Percentiles rank a stretch among this genome's conserved stretches.
These are phyloP conservation scores for Kazachstania sp. DNA, from an alignment of 1,139 yeast species.

Conservation along the genomic window DNA sequence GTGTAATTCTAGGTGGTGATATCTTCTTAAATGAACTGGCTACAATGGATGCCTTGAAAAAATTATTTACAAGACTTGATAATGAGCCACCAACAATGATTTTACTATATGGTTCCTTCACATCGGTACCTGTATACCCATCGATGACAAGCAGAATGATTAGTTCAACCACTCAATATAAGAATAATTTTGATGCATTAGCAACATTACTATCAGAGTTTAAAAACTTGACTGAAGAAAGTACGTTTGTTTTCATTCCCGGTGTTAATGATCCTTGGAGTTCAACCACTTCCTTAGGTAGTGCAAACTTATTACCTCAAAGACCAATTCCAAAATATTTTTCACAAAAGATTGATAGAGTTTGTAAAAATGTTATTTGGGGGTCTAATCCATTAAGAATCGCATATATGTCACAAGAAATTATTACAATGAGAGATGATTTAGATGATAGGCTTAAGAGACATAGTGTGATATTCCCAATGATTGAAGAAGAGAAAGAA, in stretches of 20 bases:
- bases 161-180: constrained; percentile 44
- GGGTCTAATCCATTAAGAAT: constrained; percentile 71
- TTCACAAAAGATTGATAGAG: constrained; percentile 54
- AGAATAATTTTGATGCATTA: constrained; percentile 62
- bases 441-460: constrained; percentile 60
- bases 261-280: constrained; percentile 95
- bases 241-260: constrained; percentile 63
- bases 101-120: constrained; percentile 61
- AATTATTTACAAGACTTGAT: constrained; percentile 44
- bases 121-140: constrained; percentile 47
- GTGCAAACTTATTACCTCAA: constrained; percentile 64
- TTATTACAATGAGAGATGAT: constrained; percentile 67
- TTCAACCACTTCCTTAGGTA: constrained; percentile 59
- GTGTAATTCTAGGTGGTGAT: constrained; percentile 68
- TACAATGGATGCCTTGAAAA: constrained; percentile 53
- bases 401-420: constrained; percentile 75
- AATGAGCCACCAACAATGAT: constrained; percentile 52
- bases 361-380: constrained; percentile 61
- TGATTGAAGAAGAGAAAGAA: constrained; percentile 32
- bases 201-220: constrained; percentile 47
- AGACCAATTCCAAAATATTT: constrained; percentile 61
- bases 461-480: constrained; percentile 51
- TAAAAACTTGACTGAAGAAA: constrained; percentile 37
- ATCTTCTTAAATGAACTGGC: constrained; percentile 53
- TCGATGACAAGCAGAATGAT: constrained; percentile 36